phyloP scores from a whole-genome alignment of 129 eudicot species.

The Tagetes erecta region DNA sequence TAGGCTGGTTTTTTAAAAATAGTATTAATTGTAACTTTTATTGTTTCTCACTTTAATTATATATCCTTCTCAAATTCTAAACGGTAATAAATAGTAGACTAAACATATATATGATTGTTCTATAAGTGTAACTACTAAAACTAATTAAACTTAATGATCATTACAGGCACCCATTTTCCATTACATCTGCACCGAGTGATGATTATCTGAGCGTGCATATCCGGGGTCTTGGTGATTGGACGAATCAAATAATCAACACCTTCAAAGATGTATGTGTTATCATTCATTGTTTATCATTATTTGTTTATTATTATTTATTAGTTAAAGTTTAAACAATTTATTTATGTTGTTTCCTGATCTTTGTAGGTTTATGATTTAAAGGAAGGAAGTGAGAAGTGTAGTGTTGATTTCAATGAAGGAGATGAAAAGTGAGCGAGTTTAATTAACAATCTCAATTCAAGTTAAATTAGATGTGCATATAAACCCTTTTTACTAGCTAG shows the following conservation, averaged over 20 bases:
- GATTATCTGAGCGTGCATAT: constrained; percentile 79
- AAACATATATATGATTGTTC: no score
- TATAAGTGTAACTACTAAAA: no score
- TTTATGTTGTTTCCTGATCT: background rate
- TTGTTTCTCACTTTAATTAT: no score
- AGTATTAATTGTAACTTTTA: no score
- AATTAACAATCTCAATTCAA: background rate
- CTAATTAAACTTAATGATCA: no score
- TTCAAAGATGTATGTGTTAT: constrained; percentile 48
- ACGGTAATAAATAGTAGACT: no score
- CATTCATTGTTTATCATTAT: no score
- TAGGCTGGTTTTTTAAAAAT: no score
- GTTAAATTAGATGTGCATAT: no score
- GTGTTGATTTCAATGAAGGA: constrained; percentile 33
- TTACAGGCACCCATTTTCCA: constrained; percentile 81
- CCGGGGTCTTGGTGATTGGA: constrained; percentile 79
- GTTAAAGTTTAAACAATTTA: background rate
- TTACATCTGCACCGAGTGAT: constrained; percentile 78
- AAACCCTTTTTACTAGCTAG: background rate
- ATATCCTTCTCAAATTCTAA: no score
- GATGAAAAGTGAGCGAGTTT: constrained; percentile 44
- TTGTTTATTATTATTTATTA: no score
- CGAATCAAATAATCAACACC: constrained; percentile 49
- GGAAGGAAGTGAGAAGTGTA: background rate
- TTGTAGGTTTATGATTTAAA: background rate